phyloP scores from a whole-genome alignment of 2,329 filamentous ascomycete genomes.

The Mariannaea sp. region DNA sequence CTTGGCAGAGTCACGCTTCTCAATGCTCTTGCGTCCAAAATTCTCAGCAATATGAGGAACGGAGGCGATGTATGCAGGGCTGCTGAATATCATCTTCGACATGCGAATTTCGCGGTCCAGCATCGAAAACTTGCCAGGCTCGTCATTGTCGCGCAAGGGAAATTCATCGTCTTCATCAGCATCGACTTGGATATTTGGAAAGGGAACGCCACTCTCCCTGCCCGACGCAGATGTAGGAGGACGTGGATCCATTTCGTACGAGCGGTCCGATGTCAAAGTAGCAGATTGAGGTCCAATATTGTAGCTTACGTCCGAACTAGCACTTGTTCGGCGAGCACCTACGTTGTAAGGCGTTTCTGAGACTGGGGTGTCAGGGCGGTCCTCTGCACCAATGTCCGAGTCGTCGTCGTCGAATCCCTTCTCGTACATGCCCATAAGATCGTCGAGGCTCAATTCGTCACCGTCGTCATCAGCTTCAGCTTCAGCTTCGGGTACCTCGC shows the following conservation, averaged over 20 bases:
- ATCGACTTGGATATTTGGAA: constrained; percentile 11
- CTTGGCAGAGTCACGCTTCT: constrained; percentile 59
- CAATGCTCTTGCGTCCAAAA: constrained; percentile 35
- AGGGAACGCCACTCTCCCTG: constrained; percentile 21
- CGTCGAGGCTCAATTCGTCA: constrained; percentile 66
- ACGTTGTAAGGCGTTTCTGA: constrained; percentile 13
- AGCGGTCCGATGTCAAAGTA: constrained; percentile 7
- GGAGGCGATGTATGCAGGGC: constrained; percentile 46
- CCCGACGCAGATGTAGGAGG: constrained; percentile 48
- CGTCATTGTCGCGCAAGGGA: constrained; percentile 19
- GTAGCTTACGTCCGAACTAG: constrained; percentile 7
- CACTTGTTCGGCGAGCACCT: constrained; percentile 19
- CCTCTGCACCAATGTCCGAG: constrained; percentile 43
- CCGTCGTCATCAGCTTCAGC: constrained; percentile 44
- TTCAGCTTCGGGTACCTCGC: constrained; percentile 41
- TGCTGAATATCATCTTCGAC: constrained; percentile 48
- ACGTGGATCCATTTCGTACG: constrained; percentile 18
- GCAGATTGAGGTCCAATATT: neutral
- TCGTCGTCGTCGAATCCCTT: constrained; percentile 60
- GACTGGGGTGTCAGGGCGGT: constrained; percentile 33
- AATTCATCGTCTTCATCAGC: constrained; percentile 30
- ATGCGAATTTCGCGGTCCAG: constrained; percentile 47
- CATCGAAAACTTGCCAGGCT: constrained; percentile 33
- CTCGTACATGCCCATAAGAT: constrained; percentile 74
- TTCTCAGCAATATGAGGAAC: constrained; percentile 46